Evolutionary conservation across 2,329 filamentous ascomycete species (phyloP).

Genomic region (Colletotrichum siamense): DNA sequence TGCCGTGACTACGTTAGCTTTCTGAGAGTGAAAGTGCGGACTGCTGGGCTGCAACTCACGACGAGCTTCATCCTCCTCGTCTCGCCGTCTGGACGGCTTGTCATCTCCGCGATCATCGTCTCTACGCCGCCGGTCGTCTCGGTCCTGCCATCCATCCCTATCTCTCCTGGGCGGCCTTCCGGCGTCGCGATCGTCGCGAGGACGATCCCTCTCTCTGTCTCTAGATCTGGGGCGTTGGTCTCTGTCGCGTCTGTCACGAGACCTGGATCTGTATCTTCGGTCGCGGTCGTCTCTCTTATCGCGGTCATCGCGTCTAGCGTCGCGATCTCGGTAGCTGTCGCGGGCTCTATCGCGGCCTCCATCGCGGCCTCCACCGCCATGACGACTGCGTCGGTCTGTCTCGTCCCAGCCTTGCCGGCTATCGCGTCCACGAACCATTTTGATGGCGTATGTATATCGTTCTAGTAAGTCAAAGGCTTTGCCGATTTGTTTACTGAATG

Average conservation of each 20-base stretch:
- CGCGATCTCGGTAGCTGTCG: constrained; percentile 31
- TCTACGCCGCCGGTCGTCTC: constrained; percentile 26
- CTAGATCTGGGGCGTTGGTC: constrained; percentile 29
- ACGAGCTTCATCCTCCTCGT: constrained; percentile 23
- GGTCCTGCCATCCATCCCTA: constrained; percentile 38
- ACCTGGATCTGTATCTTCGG: constrained; percentile 37
- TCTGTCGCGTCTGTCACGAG: constrained; percentile 36
- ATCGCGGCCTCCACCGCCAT: constrained; percentile 34
- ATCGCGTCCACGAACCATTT: constrained; percentile 38
- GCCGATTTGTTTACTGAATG: neutral
- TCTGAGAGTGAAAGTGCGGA: neutral
- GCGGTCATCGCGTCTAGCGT: constrained; percentile 30
- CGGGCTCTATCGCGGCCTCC: constrained; percentile 33
- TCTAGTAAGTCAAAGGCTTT: neutral
- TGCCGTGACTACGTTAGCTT: neutral
- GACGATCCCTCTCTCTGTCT: constrained; percentile 39
- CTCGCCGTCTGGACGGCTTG: constrained; percentile 25
- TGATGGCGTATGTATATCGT: neutral
- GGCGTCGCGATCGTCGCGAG: constrained; percentile 39
- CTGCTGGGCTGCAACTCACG: neutral
- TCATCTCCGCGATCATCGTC: constrained; percentile 27
- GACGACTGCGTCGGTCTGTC: constrained; percentile 41
- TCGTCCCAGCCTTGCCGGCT: constrained; percentile 69
- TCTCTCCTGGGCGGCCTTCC: constrained; percentile 37
- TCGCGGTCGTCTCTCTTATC: constrained; percentile 19